These are phyloP conservation scores for Xylaria curta DNA, from an alignment of 495 filamentous ascomycete genomes.

Conservation along the genomic window DNA sequence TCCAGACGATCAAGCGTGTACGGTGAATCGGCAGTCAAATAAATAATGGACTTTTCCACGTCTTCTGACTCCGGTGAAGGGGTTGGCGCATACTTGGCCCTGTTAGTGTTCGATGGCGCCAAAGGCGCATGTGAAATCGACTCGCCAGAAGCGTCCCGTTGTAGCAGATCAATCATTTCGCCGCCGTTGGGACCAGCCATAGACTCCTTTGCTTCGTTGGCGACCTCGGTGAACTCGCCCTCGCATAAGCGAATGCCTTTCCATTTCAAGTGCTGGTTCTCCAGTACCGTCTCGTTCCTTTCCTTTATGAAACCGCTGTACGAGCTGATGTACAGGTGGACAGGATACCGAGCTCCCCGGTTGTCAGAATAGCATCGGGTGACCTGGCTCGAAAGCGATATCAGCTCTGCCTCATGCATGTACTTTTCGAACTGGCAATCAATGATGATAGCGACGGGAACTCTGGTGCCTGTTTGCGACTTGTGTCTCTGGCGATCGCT, in stretches of 20 bases:
- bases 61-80: conserved; percentile 44
- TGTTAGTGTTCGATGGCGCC: conserved; percentile 24
- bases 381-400: conserved; percentile 81
- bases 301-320: conserved; percentile 78
- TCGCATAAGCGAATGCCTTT: conserved; percentile 73
- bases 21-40: conserved; percentile 85
- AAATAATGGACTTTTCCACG: conserved; percentile 65
- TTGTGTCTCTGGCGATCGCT: conserved; percentile 32
- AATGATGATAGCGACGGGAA: conserved; percentile 80
- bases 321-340: conserved; percentile 74
- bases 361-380: conserved; percentile 91
- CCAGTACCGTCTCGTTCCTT: conserved; percentile 76
- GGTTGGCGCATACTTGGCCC: conserved; percentile 26
- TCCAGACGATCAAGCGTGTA: conserved; percentile 80
- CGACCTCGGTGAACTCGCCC: conserved; percentile 71
- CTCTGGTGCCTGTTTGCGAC: conserved; percentile 48
- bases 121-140: conserved; percentile 28
- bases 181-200: conserved; percentile 64
- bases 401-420: conserved; percentile 83
- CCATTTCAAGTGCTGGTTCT: conserved; percentile 75
- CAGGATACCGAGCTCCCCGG: conserved; percentile 64
- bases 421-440: conserved; percentile 92
- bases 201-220: conserved; percentile 61
- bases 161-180: conserved; percentile 60
- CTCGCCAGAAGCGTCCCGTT: conserved; percentile 47